These are phyloP conservation scores for Citrus australasica DNA, from an alignment of 345 rosid genomes.

Conservation along the genomic window DNA sequence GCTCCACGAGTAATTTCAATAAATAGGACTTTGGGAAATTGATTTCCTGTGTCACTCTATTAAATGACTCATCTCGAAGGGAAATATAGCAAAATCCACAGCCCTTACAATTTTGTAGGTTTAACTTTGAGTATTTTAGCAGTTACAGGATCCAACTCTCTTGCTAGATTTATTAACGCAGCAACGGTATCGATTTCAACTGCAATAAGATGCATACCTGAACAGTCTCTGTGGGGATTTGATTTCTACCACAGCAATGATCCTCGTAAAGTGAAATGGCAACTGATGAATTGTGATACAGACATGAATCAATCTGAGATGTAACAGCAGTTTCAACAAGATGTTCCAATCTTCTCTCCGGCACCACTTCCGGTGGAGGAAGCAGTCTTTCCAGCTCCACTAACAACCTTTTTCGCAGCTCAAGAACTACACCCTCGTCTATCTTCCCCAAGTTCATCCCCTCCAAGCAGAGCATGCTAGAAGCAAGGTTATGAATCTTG, in stretches of 20 bases:
- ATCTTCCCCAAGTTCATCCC: conserved; percentile 41
- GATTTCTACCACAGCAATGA: conserved; percentile 68
- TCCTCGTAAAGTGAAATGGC: conserved; percentile 64
- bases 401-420: conserved; percentile 31
- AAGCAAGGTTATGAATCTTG: conserved; percentile 55
- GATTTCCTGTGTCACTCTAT: background rate
- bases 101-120: background rate
- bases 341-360: conserved; percentile 48
- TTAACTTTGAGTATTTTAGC: background rate
- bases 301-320: conserved; percentile 63
- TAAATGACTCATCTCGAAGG: background rate
- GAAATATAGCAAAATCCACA: background rate
- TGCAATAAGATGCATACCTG: conserved; percentile 52
- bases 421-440: conserved; percentile 31
- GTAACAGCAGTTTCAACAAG: conserved; percentile 62
- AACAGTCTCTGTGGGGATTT: conserved; percentile 74
- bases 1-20: background rate
- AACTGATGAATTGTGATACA: conserved; percentile 64
- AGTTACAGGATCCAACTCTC: background rate
- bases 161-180: background rate
- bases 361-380: background rate
- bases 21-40: background rate
- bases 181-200: background rate
- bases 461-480: conserved; percentile 38
- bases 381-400: background rate